Evolutionary conservation across 805 yeast species (phyloP), one percentile per base, ranked within the genome.

Genomic region (Zygosaccharomyces siamensis): DNA sequence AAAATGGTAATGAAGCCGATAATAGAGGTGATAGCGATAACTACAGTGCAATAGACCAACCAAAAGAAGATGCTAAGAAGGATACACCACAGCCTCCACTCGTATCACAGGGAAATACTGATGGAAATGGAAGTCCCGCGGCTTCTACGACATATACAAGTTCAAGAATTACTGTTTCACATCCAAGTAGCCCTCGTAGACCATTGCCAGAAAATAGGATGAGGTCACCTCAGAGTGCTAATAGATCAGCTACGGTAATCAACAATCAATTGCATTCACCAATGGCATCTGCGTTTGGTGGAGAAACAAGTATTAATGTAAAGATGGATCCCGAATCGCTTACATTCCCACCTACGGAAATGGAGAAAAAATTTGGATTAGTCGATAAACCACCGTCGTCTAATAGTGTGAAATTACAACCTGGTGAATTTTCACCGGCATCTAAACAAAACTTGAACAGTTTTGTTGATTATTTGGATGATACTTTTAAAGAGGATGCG

Each of bases 141-240:
- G 55, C 69, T 0, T 67, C 71, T 1, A 65, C 63, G 3, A 54
- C 67, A 1, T 67, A 67, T 36, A 67, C 69, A 7, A 67, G 68
- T 1, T 67, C 71, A 1, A 61, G 71, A 47, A 66, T 67, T 14
- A 56, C 64, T n/a, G 65, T 66, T 6, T 52, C 61, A 16, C 63
- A 68, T 12, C 67, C 69, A 16, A 57, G 54, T 35, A 59, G 53
- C 33, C 50, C 48, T 28, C 50, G 51, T 7, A 31, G 49, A 12
- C 28, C 49, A 23, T 32, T 44, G 7, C 46, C 47, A 4, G 57
- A 52, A 39, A 53, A 55, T 18, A 47, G 53, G 26, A 36, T 52
- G 27, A 42, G 48, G 16, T 59, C 62, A 5, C 63, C 61, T 33
- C 65, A 61, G 42, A 53, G 60, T 39, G 50, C 60, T 3, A 64